Conservation (phyloP, 1,284 basidiomycete species). For the Earliella scabrosa region DNA sequence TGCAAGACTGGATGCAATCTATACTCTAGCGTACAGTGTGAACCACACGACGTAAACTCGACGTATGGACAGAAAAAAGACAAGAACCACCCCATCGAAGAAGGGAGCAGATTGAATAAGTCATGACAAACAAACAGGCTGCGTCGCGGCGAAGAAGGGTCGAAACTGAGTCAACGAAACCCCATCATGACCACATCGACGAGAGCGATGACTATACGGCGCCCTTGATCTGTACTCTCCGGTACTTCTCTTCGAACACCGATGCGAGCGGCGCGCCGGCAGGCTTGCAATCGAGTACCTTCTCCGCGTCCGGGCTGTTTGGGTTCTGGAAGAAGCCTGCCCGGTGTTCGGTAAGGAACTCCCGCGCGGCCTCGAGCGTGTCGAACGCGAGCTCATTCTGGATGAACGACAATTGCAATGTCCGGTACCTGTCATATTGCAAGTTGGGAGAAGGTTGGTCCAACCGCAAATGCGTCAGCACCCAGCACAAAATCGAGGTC, state of each 20-base stretch:
- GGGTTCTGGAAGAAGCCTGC: conserved; percentile 75
- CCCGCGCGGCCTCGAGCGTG: conserved; percentile 59
- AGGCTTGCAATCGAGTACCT: conserved; percentile 70
- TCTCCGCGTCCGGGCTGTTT: conserved; percentile 58
- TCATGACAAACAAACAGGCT: neutral
- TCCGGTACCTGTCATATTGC: conserved; percentile 78
- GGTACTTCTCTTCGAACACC: conserved; percentile 75
- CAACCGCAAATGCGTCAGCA: neutral
- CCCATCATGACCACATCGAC: neutral
- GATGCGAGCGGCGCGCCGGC: conserved; percentile 55
- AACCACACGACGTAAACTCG: neutral
- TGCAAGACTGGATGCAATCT: neutral
- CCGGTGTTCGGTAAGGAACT: conserved; percentile 76
- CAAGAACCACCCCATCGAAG: neutral
- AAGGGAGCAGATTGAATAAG: neutral
- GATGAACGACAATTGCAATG: conserved; percentile 80
- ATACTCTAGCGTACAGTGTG: neutral
- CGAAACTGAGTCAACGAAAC: neutral
- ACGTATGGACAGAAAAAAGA: neutral
- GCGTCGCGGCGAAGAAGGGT: neutral
- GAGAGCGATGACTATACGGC: conserved; percentile 35
- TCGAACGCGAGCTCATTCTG: conserved; percentile 87
- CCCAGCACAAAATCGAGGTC: neutral
- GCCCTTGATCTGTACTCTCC: conserved; percentile 77
- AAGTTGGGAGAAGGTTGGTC: no score